phyloP scores from a whole-genome alignment of 164 flowering plant species.

The Aristolochia californica region DNA sequence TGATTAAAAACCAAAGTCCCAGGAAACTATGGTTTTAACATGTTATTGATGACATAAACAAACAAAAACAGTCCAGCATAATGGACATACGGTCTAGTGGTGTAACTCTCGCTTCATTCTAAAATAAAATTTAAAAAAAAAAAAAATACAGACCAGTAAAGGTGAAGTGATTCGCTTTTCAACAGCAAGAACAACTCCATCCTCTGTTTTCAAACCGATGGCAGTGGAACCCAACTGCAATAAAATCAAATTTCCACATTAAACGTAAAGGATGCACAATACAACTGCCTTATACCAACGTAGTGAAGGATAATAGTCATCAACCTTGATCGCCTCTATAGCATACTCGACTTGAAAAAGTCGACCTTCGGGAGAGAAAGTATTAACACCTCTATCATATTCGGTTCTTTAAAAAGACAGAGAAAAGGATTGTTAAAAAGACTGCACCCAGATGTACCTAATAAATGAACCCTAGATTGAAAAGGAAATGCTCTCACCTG shows the following conservation, averaged over 20 bases:
- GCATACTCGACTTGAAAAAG: conserved; percentile 97
- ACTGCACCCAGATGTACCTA: background rate
- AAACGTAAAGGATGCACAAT: background rate
- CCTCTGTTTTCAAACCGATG: conserved; percentile 85
- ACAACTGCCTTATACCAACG: too few species aligned
- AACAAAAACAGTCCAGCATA: too few species aligned
- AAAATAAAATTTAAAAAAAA: background rate
- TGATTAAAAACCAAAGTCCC: too few species aligned
- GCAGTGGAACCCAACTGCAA: conserved; percentile 92
- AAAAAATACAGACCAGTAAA: conserved; percentile 45
- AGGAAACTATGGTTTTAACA: too few species aligned
- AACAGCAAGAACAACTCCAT: conserved; percentile 96
- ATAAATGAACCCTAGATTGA: background rate
- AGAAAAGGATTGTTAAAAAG: background rate
- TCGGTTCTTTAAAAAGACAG: conserved; percentile 52
- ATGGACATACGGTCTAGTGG: too few species aligned
- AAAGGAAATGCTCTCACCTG: background rate
- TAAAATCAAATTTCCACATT: background rate
- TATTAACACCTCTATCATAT: conserved; percentile 97
- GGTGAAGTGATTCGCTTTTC: conserved; percentile 98
- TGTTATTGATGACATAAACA: too few species aligned
- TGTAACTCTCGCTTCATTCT: too few species aligned
- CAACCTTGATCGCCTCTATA: conserved; percentile 94
- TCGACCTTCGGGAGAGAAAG: conserved; percentile 95
- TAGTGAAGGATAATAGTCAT: too few species aligned